These are phyloP conservation scores for Mycena sp. DNA, from an alignment of 1,284 basidiomycete genomes.

Conservation along the genomic window DNA sequence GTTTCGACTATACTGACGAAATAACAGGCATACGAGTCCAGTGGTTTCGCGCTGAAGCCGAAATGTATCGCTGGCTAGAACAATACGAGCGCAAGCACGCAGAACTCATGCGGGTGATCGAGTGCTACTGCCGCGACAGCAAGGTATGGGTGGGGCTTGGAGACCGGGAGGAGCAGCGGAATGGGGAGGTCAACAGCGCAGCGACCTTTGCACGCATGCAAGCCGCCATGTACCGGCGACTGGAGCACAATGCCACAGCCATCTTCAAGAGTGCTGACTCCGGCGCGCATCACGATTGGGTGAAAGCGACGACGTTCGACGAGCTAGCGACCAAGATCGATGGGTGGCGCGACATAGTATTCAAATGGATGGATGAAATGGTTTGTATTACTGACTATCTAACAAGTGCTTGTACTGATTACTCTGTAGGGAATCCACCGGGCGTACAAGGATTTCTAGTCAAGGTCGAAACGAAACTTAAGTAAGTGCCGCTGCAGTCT, in stretches of 20 bases:
- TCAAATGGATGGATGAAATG: too few relatives aligned
- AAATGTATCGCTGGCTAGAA: slow-evolving; percentile 39
- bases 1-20: too few relatives aligned
- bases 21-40: slow-evolving; percentile 38
- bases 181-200: not conserved
- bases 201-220: not conserved
- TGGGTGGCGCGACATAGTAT: too few relatives aligned
- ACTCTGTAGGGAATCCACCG: too few relatives aligned
- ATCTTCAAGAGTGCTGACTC: not conserved
- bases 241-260: not conserved
- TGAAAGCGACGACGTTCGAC: too few relatives aligned
- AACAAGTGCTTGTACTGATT: too few relatives aligned
- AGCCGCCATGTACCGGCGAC: not conserved
- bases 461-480: too few relatives aligned
- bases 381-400: too few relatives aligned
- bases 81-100: slow-evolving; percentile 38
- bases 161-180: not conserved
- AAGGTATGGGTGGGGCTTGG: slow-evolving; percentile 26
- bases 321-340: too few relatives aligned
- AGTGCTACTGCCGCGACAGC: slow-evolving; percentile 21
- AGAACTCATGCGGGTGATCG: slow-evolving; percentile 36
- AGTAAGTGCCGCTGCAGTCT: too few relatives aligned
- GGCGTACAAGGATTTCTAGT: too few relatives aligned
- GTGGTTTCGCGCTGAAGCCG: slow-evolving; percentile 42
- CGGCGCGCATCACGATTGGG: too few relatives aligned